Evolutionary conservation across 2,329 filamentous ascomycete genomes (phyloP), one percentile per base, ranked within the genome.

Genomic region (Penicillium verrucosum): DNA sequence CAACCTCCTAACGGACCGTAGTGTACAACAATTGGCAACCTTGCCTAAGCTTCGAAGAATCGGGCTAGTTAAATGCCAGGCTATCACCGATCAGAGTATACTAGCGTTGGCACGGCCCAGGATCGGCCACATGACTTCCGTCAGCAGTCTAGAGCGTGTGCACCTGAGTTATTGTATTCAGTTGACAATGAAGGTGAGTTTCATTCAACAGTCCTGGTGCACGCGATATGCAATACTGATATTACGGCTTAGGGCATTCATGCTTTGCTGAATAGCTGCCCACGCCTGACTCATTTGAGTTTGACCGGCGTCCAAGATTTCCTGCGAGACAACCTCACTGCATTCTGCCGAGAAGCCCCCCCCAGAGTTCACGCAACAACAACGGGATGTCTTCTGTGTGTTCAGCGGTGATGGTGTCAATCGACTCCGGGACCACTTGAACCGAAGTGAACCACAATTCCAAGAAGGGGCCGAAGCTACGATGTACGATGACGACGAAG

Each of bases 161-260:
- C 94, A 99, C 79, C 82, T 99, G 38, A 97, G 92, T 74, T 97
- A 99, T 72, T 99, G 94, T 75, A 85, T 89, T 40, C 88, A 90
- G 62, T 77, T 99, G 51, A 94, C 89, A 1, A 81, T 96, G 49
- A 83, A 85, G 74, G 92, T 94, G 81, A 74, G 86, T 78, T 25
- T 11, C 2, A 1, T 9, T 30, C 16, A 27, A 12, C 36, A 3
- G n/a, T 30, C 32, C 47, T 23, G 7, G 16, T 29, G n/a, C 30
- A n/a, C 18, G 9, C 8, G 21, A 16, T 42, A 41, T 29, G 40
- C 21, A 36, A 40, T 48, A 55, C 38, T 57, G 34, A 56, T 41
- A 27, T 27, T 18, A 48, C 14, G 30, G 6, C 23, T 32, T 66
- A 96, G 92, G 93, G 93, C 67, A 96, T 99, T 62, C 87, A 96